Evolutionary conservation across 306 rosid genomes (phyloP).

Genomic region (Rosa lucieae): DNA sequence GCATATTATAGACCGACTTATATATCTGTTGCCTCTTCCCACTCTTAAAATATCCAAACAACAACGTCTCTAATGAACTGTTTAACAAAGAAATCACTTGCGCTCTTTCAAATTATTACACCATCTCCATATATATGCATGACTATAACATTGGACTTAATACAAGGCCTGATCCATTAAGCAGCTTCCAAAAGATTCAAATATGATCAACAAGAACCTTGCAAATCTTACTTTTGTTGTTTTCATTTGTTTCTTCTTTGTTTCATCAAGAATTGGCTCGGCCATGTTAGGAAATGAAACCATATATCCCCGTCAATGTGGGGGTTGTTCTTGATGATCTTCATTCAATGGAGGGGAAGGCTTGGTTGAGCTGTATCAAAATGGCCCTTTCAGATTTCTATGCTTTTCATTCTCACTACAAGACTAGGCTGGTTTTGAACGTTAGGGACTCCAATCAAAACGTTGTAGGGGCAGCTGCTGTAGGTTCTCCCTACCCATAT

Average conservation of each 20-base stretch:
- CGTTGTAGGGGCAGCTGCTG: constrained; percentile 20
- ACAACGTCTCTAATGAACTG: not conserved
- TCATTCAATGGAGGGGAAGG: constrained; percentile 4
- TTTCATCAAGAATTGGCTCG: not conserved
- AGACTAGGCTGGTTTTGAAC: constrained; percentile 28
- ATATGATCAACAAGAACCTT: not conserved
- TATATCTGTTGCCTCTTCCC: not conserved
- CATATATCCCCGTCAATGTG: constrained; percentile 22
- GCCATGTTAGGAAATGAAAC: constrained; percentile 12
- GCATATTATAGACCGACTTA: not conserved
- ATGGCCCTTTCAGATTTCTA: constrained; percentile 39
- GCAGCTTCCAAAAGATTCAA: not conserved
- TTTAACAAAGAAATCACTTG: not conserved
- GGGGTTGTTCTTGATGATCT: constrained; percentile 41
- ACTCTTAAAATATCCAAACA: not conserved
- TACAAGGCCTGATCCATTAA: not conserved
- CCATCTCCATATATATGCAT: too few species aligned
- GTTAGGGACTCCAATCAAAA: not conserved
- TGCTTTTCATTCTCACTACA: constrained; percentile 27
- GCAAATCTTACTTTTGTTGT: not conserved
- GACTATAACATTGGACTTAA: not conserved
- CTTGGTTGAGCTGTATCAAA: constrained; percentile 21
- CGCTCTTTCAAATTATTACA: not conserved
- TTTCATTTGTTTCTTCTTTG: not conserved
- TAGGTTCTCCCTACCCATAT: not conserved